Base-by-base conservation (phyloP, 495 filamentous ascomycete genomes). In the Cercophora sp. region DNA sequence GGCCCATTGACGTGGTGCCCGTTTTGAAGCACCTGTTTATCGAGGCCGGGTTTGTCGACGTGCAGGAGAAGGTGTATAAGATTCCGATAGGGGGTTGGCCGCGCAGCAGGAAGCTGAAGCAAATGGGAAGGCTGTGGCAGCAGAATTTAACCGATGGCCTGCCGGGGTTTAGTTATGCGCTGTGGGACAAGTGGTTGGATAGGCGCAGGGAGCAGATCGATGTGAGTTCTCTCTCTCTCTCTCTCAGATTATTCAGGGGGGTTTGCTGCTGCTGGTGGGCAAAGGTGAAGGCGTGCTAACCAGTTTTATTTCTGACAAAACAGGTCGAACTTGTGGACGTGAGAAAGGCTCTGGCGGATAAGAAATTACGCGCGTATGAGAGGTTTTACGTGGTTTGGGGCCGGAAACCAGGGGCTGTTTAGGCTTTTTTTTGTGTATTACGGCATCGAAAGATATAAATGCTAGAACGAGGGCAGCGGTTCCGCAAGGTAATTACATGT, bases 61-160 rank as follows among this genome's bases (percentile, higher is more conserved):
- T 48, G 46, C 46, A 48, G 3, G 46, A 48, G 11, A 48, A 48
- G 46, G 46, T 48, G 19, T 37, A 36, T 15, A 48, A 48, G 31
- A 48, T 48, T 16, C 46, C 46, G 3, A 23, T 48, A 11, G 19
- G 19, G 1, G 46, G 20, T 8, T 48, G 46, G 46, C 46, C 46
- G 19, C 46, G 46, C 19, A 13, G 31, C 8, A 23, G 20, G 10
- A 48, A 22, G 10, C 46, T 48, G 6, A 48, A 48, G 31, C 25
- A 36, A 19, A 48, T 48, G 2, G 46, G 46, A 1, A 37, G 19
- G 32, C 13, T 48, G 29, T 48, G 46, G 46, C 46, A 25, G 46
- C 46, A 37, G 29, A 13, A 9, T 4, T 5, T 48, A 1, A 3
- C 9, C 1, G 46, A 48, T 2, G 46, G 46, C 22, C 13, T 48